Conservation (phyloP, 2,329 filamentous ascomycete genomes). For the Sarocladium oryzae region DNA sequence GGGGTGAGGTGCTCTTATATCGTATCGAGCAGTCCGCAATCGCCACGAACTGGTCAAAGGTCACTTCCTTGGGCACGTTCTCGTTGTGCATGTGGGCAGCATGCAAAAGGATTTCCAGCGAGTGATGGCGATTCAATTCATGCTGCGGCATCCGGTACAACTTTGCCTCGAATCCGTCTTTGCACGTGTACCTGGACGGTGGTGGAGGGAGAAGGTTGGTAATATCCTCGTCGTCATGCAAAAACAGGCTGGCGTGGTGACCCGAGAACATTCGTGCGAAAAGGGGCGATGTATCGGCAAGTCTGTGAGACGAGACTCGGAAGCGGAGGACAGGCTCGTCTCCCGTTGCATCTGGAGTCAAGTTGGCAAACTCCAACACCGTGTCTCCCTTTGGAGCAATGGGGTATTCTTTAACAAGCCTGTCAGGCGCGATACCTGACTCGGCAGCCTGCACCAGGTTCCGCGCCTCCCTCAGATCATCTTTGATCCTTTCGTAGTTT, state of each 20-base stretch:
- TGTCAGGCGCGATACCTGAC: slow-evolving; percentile 32
- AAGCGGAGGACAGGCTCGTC: slow-evolving; percentile 39
- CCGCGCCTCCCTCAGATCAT: slow-evolving; percentile 33
- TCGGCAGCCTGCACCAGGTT: slow-evolving; percentile 34
- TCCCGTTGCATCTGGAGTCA: slow-evolving; percentile 21
- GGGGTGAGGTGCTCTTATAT: slow-evolving; percentile 44
- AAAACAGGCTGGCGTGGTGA: slow-evolving; percentile 20
- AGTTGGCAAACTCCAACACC: slow-evolving; percentile 46
- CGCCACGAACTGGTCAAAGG: slow-evolving; percentile 43
- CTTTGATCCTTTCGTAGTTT: slow-evolving; percentile 38
- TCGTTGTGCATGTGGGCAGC: slow-evolving; percentile 45
- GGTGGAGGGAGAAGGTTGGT: slow-evolving; percentile 27
- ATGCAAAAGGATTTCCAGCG: slow-evolving; percentile 41
- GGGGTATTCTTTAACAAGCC: slow-evolving; percentile 33
- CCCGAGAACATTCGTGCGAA: slow-evolving; percentile 42
- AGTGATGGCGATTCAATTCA: slow-evolving; percentile 34
- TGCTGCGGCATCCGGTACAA: slow-evolving; percentile 48
- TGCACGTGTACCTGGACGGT: slow-evolving; percentile 29
- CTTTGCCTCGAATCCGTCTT: slow-evolving; percentile 37
- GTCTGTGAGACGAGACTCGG: slow-evolving; percentile 43
- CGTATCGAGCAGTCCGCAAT: slow-evolving; percentile 43
- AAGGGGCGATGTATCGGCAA: slow-evolving; percentile 45
- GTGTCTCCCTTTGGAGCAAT: slow-evolving; percentile 41
- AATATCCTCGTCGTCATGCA: slow-evolving; percentile 32
- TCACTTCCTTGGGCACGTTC: slow-evolving; percentile 37